Evolutionary conservation across 2,329 filamentous ascomycete genomes (phyloP).

Genomic region (Alternaria triticimaculans): DNA sequence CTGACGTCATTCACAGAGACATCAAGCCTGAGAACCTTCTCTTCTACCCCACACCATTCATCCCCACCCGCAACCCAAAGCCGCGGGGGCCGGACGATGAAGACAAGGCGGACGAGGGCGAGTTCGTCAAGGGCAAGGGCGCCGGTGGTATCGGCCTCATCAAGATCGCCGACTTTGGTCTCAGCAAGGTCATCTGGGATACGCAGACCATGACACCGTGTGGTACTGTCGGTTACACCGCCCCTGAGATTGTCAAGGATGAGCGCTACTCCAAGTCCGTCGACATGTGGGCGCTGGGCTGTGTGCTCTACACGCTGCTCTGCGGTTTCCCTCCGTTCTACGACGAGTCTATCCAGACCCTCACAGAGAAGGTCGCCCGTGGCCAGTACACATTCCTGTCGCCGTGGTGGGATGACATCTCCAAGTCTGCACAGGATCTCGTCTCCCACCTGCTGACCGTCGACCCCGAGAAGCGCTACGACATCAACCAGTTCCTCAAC

Average conservation of each 20-base stretch:
- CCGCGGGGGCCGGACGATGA: constrained; percentile 88
- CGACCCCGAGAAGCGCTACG: constrained; percentile 92
- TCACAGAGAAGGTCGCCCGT: constrained; percentile 96
- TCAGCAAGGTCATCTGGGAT: constrained; percentile 98
- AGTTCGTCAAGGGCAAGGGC: constrained; percentile 82
- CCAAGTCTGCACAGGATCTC: constrained; percentile 89
- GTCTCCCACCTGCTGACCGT: constrained; percentile 93
- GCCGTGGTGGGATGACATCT: constrained; percentile 99
- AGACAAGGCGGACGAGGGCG: constrained; percentile 95
- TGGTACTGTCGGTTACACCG: constrained; percentile 96
- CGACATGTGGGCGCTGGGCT: constrained; percentile 98
- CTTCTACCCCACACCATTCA: constrained; percentile 83
- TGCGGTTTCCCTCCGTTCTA: constrained; percentile 99
- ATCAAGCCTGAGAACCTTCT: constrained; percentile 98
- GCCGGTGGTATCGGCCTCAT: constrained; percentile 91
- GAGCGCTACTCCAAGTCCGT: constrained; percentile 98
- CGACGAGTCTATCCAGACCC: constrained; percentile 94
- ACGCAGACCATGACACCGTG: constrained; percentile 99
- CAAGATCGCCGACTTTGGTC: constrained; percentile 97
- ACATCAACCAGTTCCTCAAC: constrained; percentile 88
- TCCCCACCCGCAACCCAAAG: constrained; percentile 81
- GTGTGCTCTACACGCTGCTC: constrained; percentile 93
- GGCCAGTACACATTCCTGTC: constrained; percentile 98
- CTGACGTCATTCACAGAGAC: constrained; percentile 68
- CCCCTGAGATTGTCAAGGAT: constrained; percentile 98